Percentiles rank a stretch among this genome's conserved stretches.
Evolutionary conservation across 148 eudicot genomes (phyloP).

Genomic region (Fallopia convolvulus): DNA sequence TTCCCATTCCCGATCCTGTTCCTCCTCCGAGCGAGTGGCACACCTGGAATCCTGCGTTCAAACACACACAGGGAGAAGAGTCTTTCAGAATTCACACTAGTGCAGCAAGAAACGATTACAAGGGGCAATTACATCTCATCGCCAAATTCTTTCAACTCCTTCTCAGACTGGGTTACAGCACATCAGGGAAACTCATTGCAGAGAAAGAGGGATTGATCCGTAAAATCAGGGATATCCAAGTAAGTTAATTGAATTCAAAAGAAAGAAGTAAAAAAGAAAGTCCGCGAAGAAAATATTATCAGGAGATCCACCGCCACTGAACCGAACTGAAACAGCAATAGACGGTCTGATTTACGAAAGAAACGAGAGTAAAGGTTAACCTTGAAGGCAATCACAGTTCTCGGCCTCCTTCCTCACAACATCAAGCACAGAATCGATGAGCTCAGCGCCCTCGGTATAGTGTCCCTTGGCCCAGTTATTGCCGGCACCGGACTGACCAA

Average conservation of each 20-base stretch:
- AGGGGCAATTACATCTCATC: no score
- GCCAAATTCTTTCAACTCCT: no score
- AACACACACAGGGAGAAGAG: background rate
- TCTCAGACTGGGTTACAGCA: no score
- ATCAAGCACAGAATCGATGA: conserved; percentile 23
- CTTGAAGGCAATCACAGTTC: conserved; percentile 23
- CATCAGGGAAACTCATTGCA: background rate
- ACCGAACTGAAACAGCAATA: background rate
- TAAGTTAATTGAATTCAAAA: no score
- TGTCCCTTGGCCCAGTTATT: conserved; percentile 8
- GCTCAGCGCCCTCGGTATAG: conserved; percentile 26
- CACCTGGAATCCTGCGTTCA: background rate
- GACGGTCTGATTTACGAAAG: no score
- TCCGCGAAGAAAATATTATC: no score
- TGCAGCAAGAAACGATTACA: no score
- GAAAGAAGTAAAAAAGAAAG: no score
- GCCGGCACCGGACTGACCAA: background rate
- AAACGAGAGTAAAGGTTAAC: background rate
- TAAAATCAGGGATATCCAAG: background rate
- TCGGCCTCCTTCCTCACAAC: conserved; percentile 27
- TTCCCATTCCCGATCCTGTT: background rate
- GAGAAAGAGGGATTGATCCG: background rate
- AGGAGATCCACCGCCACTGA: background rate
- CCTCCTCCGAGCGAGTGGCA: background rate
- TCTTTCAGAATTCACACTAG: no score